phyloP scores from a whole-genome alignment of 139 green algal genomes.

The Penium margaritaceum region DNA sequence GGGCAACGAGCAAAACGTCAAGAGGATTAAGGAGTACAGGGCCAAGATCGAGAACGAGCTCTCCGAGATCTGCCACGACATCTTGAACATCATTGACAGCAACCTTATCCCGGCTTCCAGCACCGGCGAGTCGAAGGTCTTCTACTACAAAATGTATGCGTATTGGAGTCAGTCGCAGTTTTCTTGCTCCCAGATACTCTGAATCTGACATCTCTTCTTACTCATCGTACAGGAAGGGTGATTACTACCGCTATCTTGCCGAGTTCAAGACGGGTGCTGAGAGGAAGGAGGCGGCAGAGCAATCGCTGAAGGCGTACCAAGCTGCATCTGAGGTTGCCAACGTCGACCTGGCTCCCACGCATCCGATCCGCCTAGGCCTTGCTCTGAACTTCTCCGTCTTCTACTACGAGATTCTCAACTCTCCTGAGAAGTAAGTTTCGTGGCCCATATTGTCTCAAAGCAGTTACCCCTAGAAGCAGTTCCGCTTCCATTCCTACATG shows the following conservation, averaged over 20 bases:
- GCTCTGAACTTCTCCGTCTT: slow-evolving; percentile 99
- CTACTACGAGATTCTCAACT: slow-evolving; percentile 99
- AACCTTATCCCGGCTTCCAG: slow-evolving; percentile 46
- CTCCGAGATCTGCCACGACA: slow-evolving; percentile 44
- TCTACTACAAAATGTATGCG: slow-evolving; percentile 60
- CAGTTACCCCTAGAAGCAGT: too few species aligned
- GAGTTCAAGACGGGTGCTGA: slow-evolving; percentile 52
- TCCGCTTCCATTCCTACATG: slow-evolving; percentile 85
- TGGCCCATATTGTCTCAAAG: slow-evolving; percentile 74
- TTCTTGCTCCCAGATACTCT: too few species aligned
- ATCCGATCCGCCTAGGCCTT: slow-evolving; percentile 93
- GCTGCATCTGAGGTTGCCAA: slow-evolving; percentile 83
- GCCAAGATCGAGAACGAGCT: slow-evolving; percentile 51
- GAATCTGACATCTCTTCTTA: too few species aligned
- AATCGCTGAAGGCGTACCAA: slow-evolving; percentile 49
- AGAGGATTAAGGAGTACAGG: slow-evolving; percentile 50
- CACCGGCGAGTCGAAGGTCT: slow-evolving; percentile 53
- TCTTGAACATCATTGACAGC: slow-evolving; percentile 49
- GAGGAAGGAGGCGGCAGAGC: slow-evolving; percentile 47
- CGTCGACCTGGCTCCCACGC: slow-evolving; percentile 84
- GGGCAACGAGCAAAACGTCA: slow-evolving; percentile 42
- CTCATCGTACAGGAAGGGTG: too few species aligned
- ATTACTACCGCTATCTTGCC: slow-evolving; percentile 56
- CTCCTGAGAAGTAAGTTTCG: too few species aligned
- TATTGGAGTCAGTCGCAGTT: too few species aligned